Base-by-base conservation (phyloP, 1,139 yeast genomes). In the Debaryomyces fabryi region DNA sequence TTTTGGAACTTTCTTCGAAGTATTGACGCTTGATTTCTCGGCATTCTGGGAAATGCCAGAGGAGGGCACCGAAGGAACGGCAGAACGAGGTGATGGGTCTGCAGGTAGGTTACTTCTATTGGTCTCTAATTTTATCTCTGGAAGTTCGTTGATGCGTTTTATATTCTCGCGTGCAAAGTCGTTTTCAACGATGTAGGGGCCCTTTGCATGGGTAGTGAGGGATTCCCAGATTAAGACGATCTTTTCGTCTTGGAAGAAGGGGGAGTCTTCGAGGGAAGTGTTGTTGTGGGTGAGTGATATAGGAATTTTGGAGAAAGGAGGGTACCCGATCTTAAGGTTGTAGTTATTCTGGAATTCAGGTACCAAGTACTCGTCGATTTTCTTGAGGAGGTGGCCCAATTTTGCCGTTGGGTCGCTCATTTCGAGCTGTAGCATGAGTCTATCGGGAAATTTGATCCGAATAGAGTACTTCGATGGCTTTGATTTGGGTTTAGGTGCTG, bases 401-500 rank as follows among this genome's bases (percentile, higher is more conserved):
- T 79, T 70, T 0, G 68, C 65, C 15, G 72, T 72, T 3, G 56
- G 51, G 38, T 76, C 71, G 20, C 64, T 62, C 42, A 81, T 74
- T 44, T 71, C 65, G n/a, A 78, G 63, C 51, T 81, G 83, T n/a
- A 83, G 59, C 25, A 73, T 69, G 4, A 76, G 62, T 24, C 76
- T 66, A 61, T 83, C 85, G 1, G 86, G 86, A 52, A 83, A 81
- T 52, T 74, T 74, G 29, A 82, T 57, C 44, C 87, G 64, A 9
- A 82, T 67, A 23, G 69, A 65, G 53, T 69, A 72, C 35, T 59
- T 58, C 2, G 57, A 47, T 1, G 74, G 72, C 9, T 48, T 39
- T 3, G 50, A 39, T 18, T 39, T 45, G n/a, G 48, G 18, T 21
- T 42, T 33, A 6, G 48, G 48, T 8, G 46, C 35, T 7, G 42